Evolutionary conservation across 2,329 filamentous ascomycete species (phyloP).

Genomic region (Ophiostoma piceae): DNA sequence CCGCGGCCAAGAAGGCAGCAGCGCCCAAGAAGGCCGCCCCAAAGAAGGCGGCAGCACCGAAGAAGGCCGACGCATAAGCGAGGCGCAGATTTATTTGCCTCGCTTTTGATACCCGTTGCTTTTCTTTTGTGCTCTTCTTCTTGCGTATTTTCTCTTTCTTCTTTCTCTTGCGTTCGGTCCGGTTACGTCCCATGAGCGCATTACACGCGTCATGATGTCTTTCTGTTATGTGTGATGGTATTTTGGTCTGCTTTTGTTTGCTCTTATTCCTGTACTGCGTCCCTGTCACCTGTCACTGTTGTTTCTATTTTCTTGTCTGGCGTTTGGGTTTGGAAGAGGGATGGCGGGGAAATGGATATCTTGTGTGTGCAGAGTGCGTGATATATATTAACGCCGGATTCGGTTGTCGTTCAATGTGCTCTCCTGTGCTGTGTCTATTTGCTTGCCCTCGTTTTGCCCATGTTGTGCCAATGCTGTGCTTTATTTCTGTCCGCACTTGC

Average conservation of each 20-base stretch:
- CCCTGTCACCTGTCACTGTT: not conserved
- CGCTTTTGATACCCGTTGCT: constrained; percentile 23
- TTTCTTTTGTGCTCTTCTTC: constrained; percentile 18
- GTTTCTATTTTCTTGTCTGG: constrained; percentile 19
- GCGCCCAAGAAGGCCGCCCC: constrained; percentile 42
- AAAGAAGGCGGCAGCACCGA: constrained; percentile 40
- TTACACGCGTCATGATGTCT: constrained; percentile 21
- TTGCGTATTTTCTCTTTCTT: not conserved
- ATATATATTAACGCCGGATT: constrained; percentile 24
- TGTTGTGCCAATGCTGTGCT: not conserved
- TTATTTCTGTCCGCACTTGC: not conserved
- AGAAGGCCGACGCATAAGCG: constrained; percentile 26
- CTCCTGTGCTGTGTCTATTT: not conserved
- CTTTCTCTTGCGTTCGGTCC: constrained; percentile 29
- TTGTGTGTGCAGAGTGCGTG: constrained; percentile 18
- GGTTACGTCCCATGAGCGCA: constrained; percentile 23
- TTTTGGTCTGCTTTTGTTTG: constrained; percentile 13
- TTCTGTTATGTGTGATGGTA: constrained; percentile 27
- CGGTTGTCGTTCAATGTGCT: not conserved
- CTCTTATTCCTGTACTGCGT: not conserved
- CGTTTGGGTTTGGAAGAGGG: constrained; percentile 26
- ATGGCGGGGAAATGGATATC: constrained; percentile 24
- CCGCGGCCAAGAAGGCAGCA: constrained; percentile 45
- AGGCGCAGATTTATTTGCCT: not conserved
- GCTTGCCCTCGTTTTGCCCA: not conserved